Evolutionary conservation across 495 filamentous ascomycete genomes (phyloP).

Genomic region (Recurvomyces mirabilis): DNA sequence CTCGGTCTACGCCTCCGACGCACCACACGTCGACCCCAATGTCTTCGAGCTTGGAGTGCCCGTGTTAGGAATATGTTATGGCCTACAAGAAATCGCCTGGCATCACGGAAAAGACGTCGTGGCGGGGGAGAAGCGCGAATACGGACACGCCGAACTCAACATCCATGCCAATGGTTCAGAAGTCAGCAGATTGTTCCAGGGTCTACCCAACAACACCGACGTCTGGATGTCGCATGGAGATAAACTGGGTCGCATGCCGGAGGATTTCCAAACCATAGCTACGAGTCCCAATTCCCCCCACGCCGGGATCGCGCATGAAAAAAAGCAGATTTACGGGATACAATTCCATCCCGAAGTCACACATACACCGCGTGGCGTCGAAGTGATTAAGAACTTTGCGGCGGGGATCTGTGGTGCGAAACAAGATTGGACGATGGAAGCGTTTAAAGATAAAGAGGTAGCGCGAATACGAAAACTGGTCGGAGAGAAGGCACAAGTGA

Average conservation of each 20-base stretch:
- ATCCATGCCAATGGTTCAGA: slow-evolving; percentile 38
- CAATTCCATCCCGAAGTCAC: slow-evolving; percentile 86
- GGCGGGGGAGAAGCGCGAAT: slow-evolving; percentile 60
- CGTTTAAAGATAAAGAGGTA: slow-evolving; percentile 72
- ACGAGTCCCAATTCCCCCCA: slow-evolving; percentile 63
- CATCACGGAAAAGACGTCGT: slow-evolving; percentile 59
- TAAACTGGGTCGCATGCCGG: slow-evolving; percentile 62
- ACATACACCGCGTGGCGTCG: slow-evolving; percentile 52
- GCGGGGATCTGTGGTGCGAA: slow-evolving; percentile 63
- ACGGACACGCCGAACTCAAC: slow-evolving; percentile 53
- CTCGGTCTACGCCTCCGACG: slow-evolving; percentile 59
- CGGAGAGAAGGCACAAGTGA: slow-evolving; percentile 66
- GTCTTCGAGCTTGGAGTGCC: slow-evolving; percentile 71
- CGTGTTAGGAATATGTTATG: slow-evolving; percentile 71
- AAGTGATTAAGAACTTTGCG: slow-evolving; percentile 68
- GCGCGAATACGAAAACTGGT: slow-evolving; percentile 63
- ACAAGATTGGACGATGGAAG: slow-evolving; percentile 71
- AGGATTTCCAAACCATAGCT: slow-evolving; percentile 60
- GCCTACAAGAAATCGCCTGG: slow-evolving; percentile 74
- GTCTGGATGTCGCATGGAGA: slow-evolving; percentile 86
- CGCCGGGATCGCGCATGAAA: slow-evolving; percentile 68
- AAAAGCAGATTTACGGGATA: slow-evolving; percentile 59
- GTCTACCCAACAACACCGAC: slow-evolving; percentile 52
- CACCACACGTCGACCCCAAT: slow-evolving; percentile 67
- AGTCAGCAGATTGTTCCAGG: slow-evolving; percentile 61